Conservation (phyloP, 345 rosid genomes). For the Salix exigua region DNA sequence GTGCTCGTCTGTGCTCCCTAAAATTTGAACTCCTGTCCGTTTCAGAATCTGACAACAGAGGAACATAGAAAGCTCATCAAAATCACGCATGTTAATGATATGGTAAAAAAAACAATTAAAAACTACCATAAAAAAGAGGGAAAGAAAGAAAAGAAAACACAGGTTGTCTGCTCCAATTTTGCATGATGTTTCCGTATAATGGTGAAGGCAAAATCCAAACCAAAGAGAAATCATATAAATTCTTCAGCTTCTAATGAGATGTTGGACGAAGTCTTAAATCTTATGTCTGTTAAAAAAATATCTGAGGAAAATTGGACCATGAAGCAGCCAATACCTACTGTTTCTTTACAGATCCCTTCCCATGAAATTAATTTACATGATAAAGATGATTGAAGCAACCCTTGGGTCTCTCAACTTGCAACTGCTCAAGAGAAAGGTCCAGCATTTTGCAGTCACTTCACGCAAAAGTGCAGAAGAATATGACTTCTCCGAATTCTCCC, state of each 20-base stretch:
- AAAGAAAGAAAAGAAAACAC: background rate
- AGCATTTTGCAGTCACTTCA: background rate
- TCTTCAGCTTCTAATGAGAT: background rate
- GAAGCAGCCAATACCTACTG: background rate
- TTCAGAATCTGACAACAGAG: slow-evolving; percentile 35
- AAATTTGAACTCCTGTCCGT: slow-evolving; percentile 45
- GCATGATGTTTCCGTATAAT: background rate
- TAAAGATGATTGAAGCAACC: background rate
- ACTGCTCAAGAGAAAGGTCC: background rate
- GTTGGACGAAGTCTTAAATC: background rate
- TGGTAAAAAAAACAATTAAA: background rate
- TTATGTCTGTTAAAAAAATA: background rate
- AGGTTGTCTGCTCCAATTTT: background rate
- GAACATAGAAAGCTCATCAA: slow-evolving; percentile 1
- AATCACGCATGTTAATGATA: background rate
- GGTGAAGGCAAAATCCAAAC: background rate
- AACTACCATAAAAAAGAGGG: background rate
- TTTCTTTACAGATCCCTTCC: slow-evolving; percentile 2
- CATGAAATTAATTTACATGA: background rate
- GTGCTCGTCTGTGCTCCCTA: slow-evolving; percentile 75
- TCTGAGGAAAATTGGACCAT: background rate
- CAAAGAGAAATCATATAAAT: background rate
- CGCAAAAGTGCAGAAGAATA: background rate
- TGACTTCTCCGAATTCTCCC: background rate
- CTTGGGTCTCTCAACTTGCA: background rate